Evolutionary conservation across 2,329 filamentous ascomycete genomes (phyloP).

Genomic region (Hirsutella rhossiliensis): DNA sequence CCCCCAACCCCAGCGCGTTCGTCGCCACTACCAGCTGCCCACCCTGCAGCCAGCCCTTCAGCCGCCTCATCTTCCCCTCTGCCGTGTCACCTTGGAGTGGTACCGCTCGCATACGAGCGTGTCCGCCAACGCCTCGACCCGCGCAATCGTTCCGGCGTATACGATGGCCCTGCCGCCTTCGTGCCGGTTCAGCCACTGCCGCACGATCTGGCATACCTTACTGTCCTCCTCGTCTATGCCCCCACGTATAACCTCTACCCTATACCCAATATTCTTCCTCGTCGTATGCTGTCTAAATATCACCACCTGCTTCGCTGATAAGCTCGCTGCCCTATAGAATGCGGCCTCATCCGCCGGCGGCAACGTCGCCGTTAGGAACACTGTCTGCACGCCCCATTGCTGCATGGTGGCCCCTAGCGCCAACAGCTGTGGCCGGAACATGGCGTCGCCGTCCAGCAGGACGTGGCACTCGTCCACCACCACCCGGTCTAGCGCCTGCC

Average conservation of each 20-base stretch:
- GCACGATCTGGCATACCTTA: background rate
- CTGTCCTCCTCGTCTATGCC: background rate
- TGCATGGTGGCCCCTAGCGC: background rate
- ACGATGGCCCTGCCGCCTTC: background rate
- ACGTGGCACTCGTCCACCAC: slow-evolving; percentile 4
- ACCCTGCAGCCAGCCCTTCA: background rate
- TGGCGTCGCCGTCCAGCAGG: background rate
- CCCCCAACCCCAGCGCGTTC: slow-evolving; percentile 2
- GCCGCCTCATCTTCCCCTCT: background rate
- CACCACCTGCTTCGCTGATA: background rate
- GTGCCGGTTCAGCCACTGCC: background rate
- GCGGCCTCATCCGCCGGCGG: background rate
- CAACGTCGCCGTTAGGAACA: slow-evolving; percentile 5
- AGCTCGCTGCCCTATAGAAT: background rate
- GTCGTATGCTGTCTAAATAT: background rate
- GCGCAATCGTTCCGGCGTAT: background rate
- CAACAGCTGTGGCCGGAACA: slow-evolving; percentile 1
- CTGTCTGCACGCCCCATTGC: slow-evolving; percentile 1
- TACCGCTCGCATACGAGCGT: background rate
- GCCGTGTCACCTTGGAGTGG: background rate
- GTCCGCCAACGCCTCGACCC: background rate
- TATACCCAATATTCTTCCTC: background rate
- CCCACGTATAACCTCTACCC: background rate
- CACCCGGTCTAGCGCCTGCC: slow-evolving; percentile 1
- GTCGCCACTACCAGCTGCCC: background rate